Conservation (phyloP, 75 land plant species). For the Sequoiadendron giganteum region DNA sequence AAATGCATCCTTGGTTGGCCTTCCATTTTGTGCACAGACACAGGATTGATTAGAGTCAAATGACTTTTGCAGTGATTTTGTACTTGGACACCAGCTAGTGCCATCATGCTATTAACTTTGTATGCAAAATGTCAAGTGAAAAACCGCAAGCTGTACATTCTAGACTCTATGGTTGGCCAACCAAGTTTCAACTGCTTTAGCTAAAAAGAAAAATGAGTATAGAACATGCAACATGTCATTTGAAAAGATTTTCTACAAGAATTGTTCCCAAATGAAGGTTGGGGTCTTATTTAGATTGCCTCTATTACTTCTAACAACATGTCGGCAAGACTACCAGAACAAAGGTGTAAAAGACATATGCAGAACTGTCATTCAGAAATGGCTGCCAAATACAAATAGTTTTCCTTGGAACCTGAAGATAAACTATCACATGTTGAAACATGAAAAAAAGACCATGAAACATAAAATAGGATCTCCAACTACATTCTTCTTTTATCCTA, state of each 20-base stretch:
- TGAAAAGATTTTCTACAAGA: background rate
- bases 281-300: background rate
- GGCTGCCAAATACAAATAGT: background rate
- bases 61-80: no score
- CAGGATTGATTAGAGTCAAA: background rate
- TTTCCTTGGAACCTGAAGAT: background rate
- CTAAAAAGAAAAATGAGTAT: background rate
- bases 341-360: no score
- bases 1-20: slow-evolving; percentile 69
- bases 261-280: background rate
- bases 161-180: background rate
- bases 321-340: background rate
- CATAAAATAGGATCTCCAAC: no score
- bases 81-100: no score
- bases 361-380: no score
- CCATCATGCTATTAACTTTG: no score
- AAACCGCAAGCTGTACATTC: no score
- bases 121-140: no score
- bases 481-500: no score
- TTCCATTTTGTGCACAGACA: slow-evolving; percentile 5
- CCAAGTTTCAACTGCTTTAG: background rate
- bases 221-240: background rate
- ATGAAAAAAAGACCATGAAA: no score
- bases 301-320: background rate
- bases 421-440: no score